phyloP scores from a whole-genome alignment of 1,139 yeast genomes.

The Barnettozyma hawaiiensis region DNA sequence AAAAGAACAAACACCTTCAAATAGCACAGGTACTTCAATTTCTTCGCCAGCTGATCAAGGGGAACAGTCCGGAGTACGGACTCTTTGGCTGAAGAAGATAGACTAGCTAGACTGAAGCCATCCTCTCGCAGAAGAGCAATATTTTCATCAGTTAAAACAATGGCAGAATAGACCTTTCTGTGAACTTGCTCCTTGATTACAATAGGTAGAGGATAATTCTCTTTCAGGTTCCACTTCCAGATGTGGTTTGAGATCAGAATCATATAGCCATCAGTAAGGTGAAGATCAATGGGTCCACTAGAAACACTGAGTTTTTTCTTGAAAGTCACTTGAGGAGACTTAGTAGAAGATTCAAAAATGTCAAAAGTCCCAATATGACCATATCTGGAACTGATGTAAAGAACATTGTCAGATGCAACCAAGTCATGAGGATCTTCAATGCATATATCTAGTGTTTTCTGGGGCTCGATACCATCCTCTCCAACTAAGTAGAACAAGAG shows the following conservation, averaged over 20 bases:
- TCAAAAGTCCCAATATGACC: slow-evolving; percentile 16
- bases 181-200: slow-evolving; percentile 36
- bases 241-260: slow-evolving; percentile 32
- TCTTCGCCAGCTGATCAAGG: slow-evolving; percentile 37
- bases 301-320: not conserved
- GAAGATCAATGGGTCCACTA: slow-evolving; percentile 21
- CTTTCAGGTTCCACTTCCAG: slow-evolving; percentile 40
- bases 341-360: not conserved
- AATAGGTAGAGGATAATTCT: slow-evolving; percentile 37
- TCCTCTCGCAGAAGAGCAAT: slow-evolving; percentile 44
- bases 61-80: slow-evolving; percentile 31
- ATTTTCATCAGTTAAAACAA: slow-evolving; percentile 16
- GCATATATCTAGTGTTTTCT: not conserved
- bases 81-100: slow-evolving; percentile 22
- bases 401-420: slow-evolving; percentile 9
- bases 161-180: slow-evolving; percentile 24
- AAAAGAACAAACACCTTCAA: slow-evolving; percentile 37
- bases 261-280: slow-evolving; percentile 10
- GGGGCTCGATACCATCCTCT: not conserved
- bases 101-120: slow-evolving; percentile 38
- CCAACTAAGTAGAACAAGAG: slow-evolving; percentile 8
- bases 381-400: slow-evolving; percentile 19
- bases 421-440: slow-evolving; percentile 21
- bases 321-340: not conserved
- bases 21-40: slow-evolving; percentile 32